Conservation (phyloP, 2,329 filamentous ascomycete species). For the Pestalotiopsis sp. region DNA sequence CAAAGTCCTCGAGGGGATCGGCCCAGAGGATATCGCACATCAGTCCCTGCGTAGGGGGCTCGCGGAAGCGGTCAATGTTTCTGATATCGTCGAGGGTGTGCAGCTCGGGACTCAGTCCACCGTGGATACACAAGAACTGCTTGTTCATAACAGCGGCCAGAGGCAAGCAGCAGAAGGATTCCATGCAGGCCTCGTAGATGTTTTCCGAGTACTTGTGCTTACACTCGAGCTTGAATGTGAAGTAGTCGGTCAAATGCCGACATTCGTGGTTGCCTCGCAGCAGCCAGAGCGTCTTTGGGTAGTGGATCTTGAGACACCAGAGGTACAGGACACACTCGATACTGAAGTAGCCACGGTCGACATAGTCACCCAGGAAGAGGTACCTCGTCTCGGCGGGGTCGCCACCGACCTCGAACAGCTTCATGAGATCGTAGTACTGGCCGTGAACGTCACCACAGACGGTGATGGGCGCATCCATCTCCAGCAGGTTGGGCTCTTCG, state of each 20-base stretch:
- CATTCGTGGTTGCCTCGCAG: conserved; percentile 98
- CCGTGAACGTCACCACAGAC: conserved; percentile 98
- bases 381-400: conserved; percentile 96
- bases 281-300: conserved; percentile 95
- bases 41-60: conserved; percentile 93
- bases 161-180: conserved; percentile 93
- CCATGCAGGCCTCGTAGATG: conserved; percentile 97
- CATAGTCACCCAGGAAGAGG: conserved; percentile 96
- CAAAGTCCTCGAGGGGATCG: conserved; percentile 96
- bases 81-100: conserved; percentile 95
- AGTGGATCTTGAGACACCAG: conserved; percentile 98
- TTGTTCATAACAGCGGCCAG: conserved; percentile 99
- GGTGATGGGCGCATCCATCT: conserved; percentile 99
- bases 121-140: conserved; percentile 98
- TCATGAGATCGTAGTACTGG: conserved; percentile 99
- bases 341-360: conserved; percentile 97
- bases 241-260: conserved; percentile 98
- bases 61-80: conserved; percentile 95
- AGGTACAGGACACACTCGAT: conserved; percentile 99
- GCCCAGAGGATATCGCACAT: conserved; percentile 99
- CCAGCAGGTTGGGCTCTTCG: conserved; percentile 90
- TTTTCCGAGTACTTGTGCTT: conserved; percentile 99
- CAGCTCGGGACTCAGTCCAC: conserved; percentile 91
- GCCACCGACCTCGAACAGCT: conserved; percentile 96
- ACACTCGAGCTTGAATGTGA: conserved; percentile 99